phyloP scores from a whole-genome alignment of 140 eudicot genomes.

The Senecio squalidus region DNA sequence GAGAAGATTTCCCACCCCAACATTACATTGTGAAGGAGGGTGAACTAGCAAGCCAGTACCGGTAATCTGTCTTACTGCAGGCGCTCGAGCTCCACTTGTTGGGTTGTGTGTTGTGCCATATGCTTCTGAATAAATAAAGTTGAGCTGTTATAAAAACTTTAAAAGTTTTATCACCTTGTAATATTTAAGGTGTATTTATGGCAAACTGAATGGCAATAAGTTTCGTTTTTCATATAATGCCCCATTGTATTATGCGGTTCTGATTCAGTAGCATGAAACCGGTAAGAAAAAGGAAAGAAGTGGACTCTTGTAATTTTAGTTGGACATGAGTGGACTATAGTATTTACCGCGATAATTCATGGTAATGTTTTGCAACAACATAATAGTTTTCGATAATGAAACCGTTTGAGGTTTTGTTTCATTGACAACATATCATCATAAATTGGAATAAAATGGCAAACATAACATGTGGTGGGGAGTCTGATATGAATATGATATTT shows the following conservation, averaged over 20 bases:
- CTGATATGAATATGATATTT: not conserved
- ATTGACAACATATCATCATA: no score
- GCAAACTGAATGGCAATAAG: constrained; percentile 8
- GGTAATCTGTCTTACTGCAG: constrained; percentile 18
- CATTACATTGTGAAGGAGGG: constrained; percentile 97
- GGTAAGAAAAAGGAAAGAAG: not conserved
- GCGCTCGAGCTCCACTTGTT: not conserved
- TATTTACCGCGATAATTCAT: no score
- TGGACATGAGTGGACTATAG: no score
- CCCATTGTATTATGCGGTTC: no score
- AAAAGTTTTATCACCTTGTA: constrained; percentile 12
- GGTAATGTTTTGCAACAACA: no score
- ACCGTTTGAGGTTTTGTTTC: no score
- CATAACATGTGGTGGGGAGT: not conserved
- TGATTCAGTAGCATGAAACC: not conserved
- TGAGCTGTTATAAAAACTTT: constrained; percentile 4
- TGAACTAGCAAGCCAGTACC: constrained; percentile 89
- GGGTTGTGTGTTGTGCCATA: not conserved
- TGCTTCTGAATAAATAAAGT: constrained; percentile 19
- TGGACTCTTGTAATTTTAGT: not conserved
- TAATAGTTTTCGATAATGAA: no score
- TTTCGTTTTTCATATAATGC: not conserved
- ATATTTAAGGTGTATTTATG: constrained; percentile 16
- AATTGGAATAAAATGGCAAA: not conserved
- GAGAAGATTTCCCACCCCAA: constrained; percentile 85